Conservation (phyloP, 495 filamentous ascomycete species). For the Sordaria brevicollis region DNA sequence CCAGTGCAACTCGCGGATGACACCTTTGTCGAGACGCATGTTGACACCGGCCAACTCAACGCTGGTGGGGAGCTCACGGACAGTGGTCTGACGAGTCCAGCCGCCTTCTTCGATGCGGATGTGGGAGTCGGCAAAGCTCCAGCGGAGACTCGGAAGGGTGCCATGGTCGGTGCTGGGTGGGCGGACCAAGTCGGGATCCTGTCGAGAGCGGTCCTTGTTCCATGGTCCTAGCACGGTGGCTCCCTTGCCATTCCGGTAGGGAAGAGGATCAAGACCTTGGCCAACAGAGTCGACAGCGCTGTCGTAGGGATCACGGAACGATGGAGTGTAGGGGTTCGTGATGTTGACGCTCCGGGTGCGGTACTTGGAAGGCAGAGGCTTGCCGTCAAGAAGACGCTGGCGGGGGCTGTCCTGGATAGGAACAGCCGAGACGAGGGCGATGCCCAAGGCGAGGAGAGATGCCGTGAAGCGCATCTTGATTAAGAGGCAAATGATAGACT, state of each 20-base stretch:
- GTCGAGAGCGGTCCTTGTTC: constrained; percentile 50
- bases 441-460: constrained; percentile 17
- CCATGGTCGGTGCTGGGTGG: constrained; percentile 57
- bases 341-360: constrained; percentile 14
- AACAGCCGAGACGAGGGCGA: constrained; percentile 25
- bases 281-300: constrained; percentile 46
- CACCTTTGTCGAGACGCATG: constrained; percentile 56
- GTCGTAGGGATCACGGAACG: constrained; percentile 33
- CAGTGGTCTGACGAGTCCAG: constrained; percentile 58
- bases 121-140: constrained; percentile 61
- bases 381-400: constrained; percentile 37
- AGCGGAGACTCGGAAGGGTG: constrained; percentile 51
- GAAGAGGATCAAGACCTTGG: constrained; percentile 47
- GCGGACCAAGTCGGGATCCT: constrained; percentile 54
- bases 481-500: background rate
- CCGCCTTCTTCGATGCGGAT: constrained; percentile 58
- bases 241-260: constrained; percentile 55
- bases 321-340: constrained; percentile 35
- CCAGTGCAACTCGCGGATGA: constrained; percentile 67
- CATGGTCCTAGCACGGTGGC: constrained; percentile 53
- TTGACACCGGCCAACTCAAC: constrained; percentile 55
- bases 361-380: constrained; percentile 33
- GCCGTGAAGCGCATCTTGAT: constrained; percentile 25
- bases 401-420: constrained; percentile 41
- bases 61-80: constrained; percentile 48